Percentiles rank a stretch among this genome's conserved stretches.
These are phyloP conservation scores for Xylariales sp. DNA, from an alignment of 2,329 filamentous ascomycete genomes.

Conservation along the genomic window DNA sequence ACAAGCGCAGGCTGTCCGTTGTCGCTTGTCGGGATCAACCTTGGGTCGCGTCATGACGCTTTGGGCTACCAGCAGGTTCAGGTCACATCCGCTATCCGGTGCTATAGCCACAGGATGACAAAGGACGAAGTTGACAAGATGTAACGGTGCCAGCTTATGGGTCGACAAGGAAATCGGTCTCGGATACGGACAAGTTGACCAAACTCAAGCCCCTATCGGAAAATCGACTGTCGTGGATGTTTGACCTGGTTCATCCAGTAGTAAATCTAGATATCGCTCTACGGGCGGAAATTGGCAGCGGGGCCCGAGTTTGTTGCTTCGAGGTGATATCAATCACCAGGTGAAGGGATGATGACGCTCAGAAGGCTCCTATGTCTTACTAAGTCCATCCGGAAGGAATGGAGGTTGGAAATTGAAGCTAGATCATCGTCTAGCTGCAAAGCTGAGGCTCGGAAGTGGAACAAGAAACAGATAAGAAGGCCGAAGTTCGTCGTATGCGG, in stretches of 20 bases:
- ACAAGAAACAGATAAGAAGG: conserved; percentile 14
- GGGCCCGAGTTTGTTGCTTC: background rate
- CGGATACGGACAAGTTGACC: conserved; percentile 25
- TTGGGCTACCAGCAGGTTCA: conserved; percentile 19
- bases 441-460: conserved; percentile 11
- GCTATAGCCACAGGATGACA: conserved; percentile 20
- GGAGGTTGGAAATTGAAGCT: background rate
- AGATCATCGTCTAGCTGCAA: conserved; percentile 17
- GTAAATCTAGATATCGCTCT: conserved; percentile 2
- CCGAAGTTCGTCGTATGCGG: conserved; percentile 22
- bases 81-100: conserved; percentile 31
- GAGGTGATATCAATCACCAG: background rate
- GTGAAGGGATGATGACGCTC: background rate
- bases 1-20: conserved; percentile 60
- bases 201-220: conserved; percentile 27
- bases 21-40: conserved; percentile 55
- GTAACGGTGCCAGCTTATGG: conserved; percentile 25
- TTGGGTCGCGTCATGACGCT: conserved; percentile 44
- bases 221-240: conserved; percentile 6
- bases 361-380: background rate
- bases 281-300: conserved; percentile 16
- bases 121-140: conserved; percentile 19
- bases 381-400: background rate
- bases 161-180: conserved; percentile 22
- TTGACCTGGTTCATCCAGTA: background rate